Conservation (phyloP, 2,329 filamentous ascomycete genomes). For the Venturia asperata region DNA sequence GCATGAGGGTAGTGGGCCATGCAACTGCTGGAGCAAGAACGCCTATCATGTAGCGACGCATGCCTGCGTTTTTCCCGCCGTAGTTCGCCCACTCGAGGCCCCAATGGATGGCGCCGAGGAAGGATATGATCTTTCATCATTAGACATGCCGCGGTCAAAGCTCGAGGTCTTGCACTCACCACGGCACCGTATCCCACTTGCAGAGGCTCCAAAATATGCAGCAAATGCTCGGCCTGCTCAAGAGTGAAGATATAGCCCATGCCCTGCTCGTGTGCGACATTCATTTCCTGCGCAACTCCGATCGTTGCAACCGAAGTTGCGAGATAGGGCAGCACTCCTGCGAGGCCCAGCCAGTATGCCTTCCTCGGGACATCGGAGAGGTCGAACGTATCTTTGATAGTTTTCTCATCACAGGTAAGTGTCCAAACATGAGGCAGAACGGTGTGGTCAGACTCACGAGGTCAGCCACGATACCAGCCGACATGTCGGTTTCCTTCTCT, state of each 20-base stretch:
- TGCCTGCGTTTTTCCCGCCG: conserved; percentile 56
- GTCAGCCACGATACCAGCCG: conserved; percentile 38
- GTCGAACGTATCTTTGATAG: conserved; percentile 44
- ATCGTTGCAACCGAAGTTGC: conserved; percentile 77
- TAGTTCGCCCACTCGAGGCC: conserved; percentile 76
- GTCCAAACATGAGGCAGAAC: conserved; percentile 2
- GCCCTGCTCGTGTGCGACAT: conserved; percentile 56
- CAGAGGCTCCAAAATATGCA: conserved; percentile 73
- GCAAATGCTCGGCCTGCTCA: conserved; percentile 62
- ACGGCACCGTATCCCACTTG: conserved; percentile 89
- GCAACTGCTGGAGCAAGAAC: conserved; percentile 71
- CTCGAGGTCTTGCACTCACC: conserved; percentile 41
- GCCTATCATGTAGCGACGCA: conserved; percentile 76
- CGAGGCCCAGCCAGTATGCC: conserved; percentile 44
- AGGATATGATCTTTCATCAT: conserved; percentile 67
- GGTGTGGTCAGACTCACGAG: conserved; percentile 26
- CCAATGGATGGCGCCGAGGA: conserved; percentile 91
- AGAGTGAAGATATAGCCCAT: conserved; percentile 58
- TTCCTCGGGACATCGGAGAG: conserved; percentile 40
- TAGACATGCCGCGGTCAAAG: neutral
- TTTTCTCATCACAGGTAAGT: conserved; percentile 31
- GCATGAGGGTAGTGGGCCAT: conserved; percentile 83
- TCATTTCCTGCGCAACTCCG: conserved; percentile 76
- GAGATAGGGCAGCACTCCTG: conserved; percentile 58
- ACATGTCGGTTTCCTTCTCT: conserved; percentile 38